These are phyloP conservation scores for Xerocomellus dryophilus DNA, from an alignment of 768 basidiomycete species.

Conservation along the genomic window DNA sequence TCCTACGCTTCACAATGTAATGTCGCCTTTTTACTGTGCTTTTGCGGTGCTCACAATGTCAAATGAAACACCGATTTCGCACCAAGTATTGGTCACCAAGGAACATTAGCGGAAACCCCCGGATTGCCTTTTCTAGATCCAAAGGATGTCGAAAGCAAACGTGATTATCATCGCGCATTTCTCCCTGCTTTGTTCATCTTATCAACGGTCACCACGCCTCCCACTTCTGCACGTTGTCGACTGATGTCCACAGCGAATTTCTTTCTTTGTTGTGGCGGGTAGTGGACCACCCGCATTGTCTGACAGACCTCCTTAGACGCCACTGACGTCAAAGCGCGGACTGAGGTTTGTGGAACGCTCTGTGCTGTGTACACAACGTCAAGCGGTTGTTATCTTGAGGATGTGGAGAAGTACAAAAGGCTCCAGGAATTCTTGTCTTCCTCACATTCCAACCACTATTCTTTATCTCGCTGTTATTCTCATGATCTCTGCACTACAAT, in stretches of 20 bases:
- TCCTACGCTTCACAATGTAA: constrained; percentile 28
- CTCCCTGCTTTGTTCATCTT: constrained; percentile 24
- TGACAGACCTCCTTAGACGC: constrained; percentile 2
- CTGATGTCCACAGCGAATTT: constrained; percentile 5
- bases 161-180: background rate
- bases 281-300: constrained; percentile 22
- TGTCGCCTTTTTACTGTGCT: constrained; percentile 13
- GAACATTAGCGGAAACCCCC: constrained; percentile 8
- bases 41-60: constrained; percentile 16
- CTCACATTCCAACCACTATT: background rate
- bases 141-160: constrained; percentile 3
- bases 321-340: constrained; percentile 20
- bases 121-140: constrained; percentile 15
- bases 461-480: background rate
- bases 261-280: constrained; percentile 17
- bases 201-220: constrained; percentile 6
- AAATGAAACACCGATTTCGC: constrained; percentile 9
- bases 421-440: background rate
- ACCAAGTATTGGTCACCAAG: constrained; percentile 6
- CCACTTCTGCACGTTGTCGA: background rate
- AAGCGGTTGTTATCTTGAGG: constrained; percentile 8
- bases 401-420: constrained; percentile 20
- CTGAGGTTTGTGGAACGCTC: background rate
- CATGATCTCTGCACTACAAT: constrained; percentile 7
- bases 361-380: constrained; percentile 8